Percentiles rank a stretch among this genome's conserved stretches.
phyloP scores from a whole-genome alignment of 164 flowering plant genomes.

The Nelumbo lutea region DNA sequence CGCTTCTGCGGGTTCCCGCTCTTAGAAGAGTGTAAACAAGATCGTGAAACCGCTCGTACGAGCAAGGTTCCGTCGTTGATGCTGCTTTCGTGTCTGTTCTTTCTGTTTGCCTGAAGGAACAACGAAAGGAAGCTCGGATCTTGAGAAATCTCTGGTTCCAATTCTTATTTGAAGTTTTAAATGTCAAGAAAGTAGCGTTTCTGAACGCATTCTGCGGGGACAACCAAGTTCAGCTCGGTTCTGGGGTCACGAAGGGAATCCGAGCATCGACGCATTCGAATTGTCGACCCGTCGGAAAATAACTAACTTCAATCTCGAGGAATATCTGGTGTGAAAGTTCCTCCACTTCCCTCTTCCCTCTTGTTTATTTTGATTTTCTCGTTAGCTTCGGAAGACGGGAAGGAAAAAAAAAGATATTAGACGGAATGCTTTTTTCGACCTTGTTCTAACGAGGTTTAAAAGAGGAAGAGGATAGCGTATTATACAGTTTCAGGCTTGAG shows the following conservation, averaged over 20 bases:
- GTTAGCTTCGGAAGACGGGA: slow-evolving; percentile 10
- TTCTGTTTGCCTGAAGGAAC: slow-evolving; percentile 1
- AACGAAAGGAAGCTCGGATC: slow-evolving; percentile 7
- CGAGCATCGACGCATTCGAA: slow-evolving; percentile 4
- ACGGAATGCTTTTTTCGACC: neutral
- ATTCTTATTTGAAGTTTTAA: neutral
- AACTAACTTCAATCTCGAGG: slow-evolving; percentile 14
- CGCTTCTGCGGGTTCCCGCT: neutral
- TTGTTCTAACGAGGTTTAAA: slow-evolving; percentile 3
- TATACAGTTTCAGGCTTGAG: slow-evolving; percentile 4
- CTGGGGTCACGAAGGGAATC: slow-evolving; percentile 1
- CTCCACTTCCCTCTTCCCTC: neutral
- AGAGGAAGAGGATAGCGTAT: slow-evolving; percentile 2
- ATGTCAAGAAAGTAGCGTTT: slow-evolving; percentile 1
- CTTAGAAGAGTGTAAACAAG: neutral
- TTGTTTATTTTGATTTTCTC: neutral
- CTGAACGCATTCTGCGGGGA: neutral
- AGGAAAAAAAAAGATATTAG: neutral
- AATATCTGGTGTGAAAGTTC: neutral
- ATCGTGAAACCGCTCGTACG: slow-evolving; percentile 1
- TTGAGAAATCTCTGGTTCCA: slow-evolving; percentile 1
- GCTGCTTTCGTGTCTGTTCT: neutral
- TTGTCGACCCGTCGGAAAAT: slow-evolving; percentile 8
- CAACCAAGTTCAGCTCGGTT: neutral
- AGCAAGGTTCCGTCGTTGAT: neutral